Evolutionary conservation across 192 early-diverging fungal genomes (phyloP).

Genomic region (Gryganskiella cystojenkinii): DNA sequence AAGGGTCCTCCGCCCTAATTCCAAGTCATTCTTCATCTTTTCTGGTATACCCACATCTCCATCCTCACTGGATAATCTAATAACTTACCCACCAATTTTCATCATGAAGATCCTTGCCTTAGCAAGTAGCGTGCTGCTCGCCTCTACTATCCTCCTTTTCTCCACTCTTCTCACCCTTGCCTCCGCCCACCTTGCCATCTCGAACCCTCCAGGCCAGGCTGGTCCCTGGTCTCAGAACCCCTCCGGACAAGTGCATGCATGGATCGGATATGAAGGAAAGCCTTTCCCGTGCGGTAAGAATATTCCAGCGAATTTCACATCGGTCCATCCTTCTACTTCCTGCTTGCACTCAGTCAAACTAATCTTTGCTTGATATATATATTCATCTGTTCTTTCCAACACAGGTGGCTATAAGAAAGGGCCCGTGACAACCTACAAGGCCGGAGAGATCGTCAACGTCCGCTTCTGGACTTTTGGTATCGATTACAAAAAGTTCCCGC

Average conservation of each 20-base stretch:
- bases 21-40: too few relatives aligned
- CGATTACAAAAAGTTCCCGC: constrained; percentile 23
- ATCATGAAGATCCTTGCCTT: constrained; percentile 14
- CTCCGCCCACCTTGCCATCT: constrained; percentile 32
- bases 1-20: too few relatives aligned
- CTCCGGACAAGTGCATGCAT: constrained; percentile 10
- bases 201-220: constrained; percentile 21
- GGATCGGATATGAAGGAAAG: constrained; percentile 21
- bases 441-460: constrained; percentile 57
- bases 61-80: too few relatives aligned
- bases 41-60: too few relatives aligned
- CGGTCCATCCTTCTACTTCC: too few relatives aligned
- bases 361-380: too few relatives aligned
- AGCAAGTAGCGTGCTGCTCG: constrained; percentile 6
- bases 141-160: constrained; percentile 1
- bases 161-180: constrained; percentile 11
- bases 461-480: constrained; percentile 50
- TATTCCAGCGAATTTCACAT: too few relatives aligned
- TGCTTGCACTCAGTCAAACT: too few relatives aligned
- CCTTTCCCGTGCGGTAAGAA: constrained; percentile 21
- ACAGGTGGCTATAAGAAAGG: constrained; percentile 20
- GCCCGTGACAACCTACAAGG: constrained; percentile 52
- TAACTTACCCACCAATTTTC: not conserved
- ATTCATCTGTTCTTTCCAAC: not conserved
- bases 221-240: constrained; percentile 26